These are phyloP conservation scores for Allium sativum DNA, from an alignment of 106 monocot species.

Conservation along the genomic window DNA sequence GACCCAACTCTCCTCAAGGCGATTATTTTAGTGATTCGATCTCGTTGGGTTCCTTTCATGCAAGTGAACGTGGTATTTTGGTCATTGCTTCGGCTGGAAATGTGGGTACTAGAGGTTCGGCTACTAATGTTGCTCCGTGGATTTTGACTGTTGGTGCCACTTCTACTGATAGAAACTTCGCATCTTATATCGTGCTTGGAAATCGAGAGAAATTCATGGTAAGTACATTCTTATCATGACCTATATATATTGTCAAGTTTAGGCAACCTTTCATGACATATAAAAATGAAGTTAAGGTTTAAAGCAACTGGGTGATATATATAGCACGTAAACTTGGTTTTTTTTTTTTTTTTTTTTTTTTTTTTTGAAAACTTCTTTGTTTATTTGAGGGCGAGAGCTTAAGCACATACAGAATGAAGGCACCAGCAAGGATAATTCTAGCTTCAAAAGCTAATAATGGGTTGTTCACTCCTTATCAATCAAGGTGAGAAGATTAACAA, in stretches of 20 bases:
- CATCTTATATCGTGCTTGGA: slow-evolving; percentile 55
- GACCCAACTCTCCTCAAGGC: slow-evolving; percentile 58
- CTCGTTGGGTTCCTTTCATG: slow-evolving; percentile 89
- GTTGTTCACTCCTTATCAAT: slow-evolving; percentile 80
- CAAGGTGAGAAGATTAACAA: slow-evolving; percentile 42
- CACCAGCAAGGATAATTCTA: slow-evolving; percentile 38
- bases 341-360: slow-evolving; percentile 2
- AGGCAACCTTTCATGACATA: no score
- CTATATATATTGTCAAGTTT: neutral
- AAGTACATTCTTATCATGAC: slow-evolving; percentile 5
- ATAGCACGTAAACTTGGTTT: neutral
- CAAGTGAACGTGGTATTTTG: slow-evolving; percentile 45
- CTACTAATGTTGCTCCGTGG: slow-evolving; percentile 93
- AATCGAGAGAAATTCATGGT: slow-evolving; percentile 56
- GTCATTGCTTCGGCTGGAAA: slow-evolving; percentile 88
- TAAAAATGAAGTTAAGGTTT: no score
- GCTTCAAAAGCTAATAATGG: slow-evolving; percentile 73
- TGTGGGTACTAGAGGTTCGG: slow-evolving; percentile 55
- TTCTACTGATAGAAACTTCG: slow-evolving; percentile 78
- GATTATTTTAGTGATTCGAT: slow-evolving; percentile 82
- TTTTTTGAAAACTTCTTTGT: no score
- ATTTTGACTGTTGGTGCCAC: slow-evolving; percentile 84
- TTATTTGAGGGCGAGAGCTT: slow-evolving; percentile 74
- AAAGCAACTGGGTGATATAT: no score
- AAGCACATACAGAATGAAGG: slow-evolving; percentile 49